phyloP scores from a whole-genome alignment of 140 eudicot genomes.

The Erigeron philadelphicus region DNA sequence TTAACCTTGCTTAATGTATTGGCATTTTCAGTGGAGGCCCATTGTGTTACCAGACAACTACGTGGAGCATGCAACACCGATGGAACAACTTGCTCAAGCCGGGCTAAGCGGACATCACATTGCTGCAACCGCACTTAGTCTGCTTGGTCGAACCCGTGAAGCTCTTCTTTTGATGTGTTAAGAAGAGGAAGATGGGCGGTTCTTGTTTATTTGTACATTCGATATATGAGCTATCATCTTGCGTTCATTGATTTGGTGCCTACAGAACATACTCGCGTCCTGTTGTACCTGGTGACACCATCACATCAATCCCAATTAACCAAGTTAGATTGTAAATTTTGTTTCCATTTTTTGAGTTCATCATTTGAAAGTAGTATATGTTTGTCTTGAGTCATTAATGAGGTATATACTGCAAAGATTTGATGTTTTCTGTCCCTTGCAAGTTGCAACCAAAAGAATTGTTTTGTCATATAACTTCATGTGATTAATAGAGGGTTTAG shows the following conservation, averaged over 20 bases:
- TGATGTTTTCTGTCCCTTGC: neutral
- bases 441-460: neutral
- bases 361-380: neutral
- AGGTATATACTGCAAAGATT: neutral
- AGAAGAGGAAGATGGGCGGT: neutral
- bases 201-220: slow-evolving; percentile 19
- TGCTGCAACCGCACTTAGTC: slow-evolving; percentile 82
- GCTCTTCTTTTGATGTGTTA: slow-evolving; percentile 86
- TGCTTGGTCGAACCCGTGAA: slow-evolving; percentile 93
- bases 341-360: slow-evolving; percentile 6
- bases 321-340: slow-evolving; percentile 16
- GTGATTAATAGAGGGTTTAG: neutral
- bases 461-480: neutral
- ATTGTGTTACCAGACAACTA: slow-evolving; percentile 83
- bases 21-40: slow-evolving; percentile 78
- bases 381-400: neutral
- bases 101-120: slow-evolving; percentile 89
- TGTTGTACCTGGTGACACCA: neutral
- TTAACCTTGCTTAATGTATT: slow-evolving; percentile 9
- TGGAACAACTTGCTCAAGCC: slow-evolving; percentile 74
- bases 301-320: slow-evolving; percentile 9
- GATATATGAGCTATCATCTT: neutral
- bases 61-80: slow-evolving; percentile 74
- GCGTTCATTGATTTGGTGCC: slow-evolving; percentile 18
- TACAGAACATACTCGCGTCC: neutral